phyloP scores from a whole-genome alignment of 768 basidiomycete species.

The Boletus coccyginus region DNA sequence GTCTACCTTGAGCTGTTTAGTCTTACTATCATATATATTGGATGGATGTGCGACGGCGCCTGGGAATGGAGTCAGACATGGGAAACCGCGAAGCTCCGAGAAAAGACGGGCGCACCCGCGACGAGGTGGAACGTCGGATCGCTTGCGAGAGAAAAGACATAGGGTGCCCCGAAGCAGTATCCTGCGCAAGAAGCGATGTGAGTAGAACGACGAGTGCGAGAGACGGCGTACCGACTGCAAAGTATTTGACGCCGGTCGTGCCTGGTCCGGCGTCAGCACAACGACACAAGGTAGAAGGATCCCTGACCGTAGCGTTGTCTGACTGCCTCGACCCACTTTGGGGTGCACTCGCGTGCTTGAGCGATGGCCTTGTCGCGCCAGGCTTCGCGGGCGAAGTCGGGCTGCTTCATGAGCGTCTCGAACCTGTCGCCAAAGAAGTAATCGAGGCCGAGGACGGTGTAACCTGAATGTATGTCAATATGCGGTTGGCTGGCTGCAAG shows the following conservation, averaged over 20 bases:
- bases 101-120: slow-evolving; percentile 36
- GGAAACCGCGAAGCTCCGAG: neutral
- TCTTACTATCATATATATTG: neutral
- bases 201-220: neutral
- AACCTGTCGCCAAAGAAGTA: slow-evolving; percentile 63
- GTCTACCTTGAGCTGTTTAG: slow-evolving; percentile 39
- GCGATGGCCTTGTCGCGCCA: slow-evolving; percentile 41
- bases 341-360: slow-evolving; percentile 39
- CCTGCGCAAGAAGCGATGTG: slow-evolving; percentile 30
- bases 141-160: slow-evolving; percentile 44
- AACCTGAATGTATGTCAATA: slow-evolving; percentile 38
- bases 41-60: slow-evolving; percentile 60
- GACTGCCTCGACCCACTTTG: slow-evolving; percentile 53
- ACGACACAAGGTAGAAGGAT: slow-evolving; percentile 3
- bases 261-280: slow-evolving; percentile 4
- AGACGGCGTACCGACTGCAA: slow-evolving; percentile 39
- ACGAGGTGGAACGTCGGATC: slow-evolving; percentile 39
- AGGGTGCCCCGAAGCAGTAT: slow-evolving; percentile 59
- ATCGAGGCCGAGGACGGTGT: slow-evolving; percentile 55
- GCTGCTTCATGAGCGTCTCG: slow-evolving; percentile 36
- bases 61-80: slow-evolving; percentile 14
- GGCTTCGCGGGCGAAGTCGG: slow-evolving; percentile 34
- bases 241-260: slow-evolving; percentile 37
- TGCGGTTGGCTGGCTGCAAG: no score
- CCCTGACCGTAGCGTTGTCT: slow-evolving; percentile 45